phyloP scores from a whole-genome alignment of 306 rosid genomes.

The Prunus davidiana region DNA sequence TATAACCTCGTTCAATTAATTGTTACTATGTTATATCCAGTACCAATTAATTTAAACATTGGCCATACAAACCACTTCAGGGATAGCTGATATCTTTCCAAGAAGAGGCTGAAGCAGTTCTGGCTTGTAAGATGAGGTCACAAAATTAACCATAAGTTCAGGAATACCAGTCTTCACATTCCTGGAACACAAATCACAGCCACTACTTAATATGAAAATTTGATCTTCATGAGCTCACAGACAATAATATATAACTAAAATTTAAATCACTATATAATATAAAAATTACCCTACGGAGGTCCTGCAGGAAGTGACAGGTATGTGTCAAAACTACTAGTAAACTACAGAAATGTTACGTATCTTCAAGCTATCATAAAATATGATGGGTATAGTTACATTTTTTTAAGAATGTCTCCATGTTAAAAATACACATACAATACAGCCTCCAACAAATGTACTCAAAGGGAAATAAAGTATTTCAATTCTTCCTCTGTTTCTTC shows the following conservation, averaged over 20 bases:
- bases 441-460: neutral
- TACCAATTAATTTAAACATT: conserved; percentile 18
- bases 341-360: neutral
- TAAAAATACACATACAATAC: neutral
- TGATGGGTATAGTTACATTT: neutral
- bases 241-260: neutral
- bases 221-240: neutral
- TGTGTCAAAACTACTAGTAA: neutral
- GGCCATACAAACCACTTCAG: conserved; percentile 85
- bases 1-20: neutral
- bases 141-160: conserved; percentile 94
- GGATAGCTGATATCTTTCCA: conserved; percentile 59
- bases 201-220: neutral
- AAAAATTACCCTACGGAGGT: neutral
- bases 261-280: neutral
- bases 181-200: conserved; percentile 39
- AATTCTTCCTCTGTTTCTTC: neutral
- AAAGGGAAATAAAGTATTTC: neutral
- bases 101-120: conserved; percentile 69
- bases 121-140: conserved; percentile 83
- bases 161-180: conserved; percentile 62
- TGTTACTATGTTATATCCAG: neutral
- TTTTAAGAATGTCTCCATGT: neutral
- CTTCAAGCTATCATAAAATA: neutral
- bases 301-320: neutral